phyloP scores from a whole-genome alignment of 257 asterid species.

The Cynanchum wilfordii region DNA sequence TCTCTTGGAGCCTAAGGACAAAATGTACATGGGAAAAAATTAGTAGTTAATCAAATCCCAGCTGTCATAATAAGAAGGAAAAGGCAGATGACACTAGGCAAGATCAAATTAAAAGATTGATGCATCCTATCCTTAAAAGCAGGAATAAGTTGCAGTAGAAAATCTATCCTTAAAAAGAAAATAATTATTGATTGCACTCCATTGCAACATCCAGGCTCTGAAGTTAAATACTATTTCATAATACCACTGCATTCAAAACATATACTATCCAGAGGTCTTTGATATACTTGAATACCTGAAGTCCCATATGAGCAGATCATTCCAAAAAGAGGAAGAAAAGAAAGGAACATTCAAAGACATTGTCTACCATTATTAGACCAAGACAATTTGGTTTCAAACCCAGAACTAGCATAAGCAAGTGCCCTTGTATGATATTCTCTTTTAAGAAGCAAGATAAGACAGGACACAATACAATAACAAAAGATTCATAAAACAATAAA shows the following conservation, averaged over 20 bases:
- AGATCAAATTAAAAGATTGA: not conserved
- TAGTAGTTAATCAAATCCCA: not conserved
- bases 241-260: not conserved
- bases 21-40: not conserved
- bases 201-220: not conserved
- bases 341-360: slow-evolving; percentile 5
- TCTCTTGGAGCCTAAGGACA: slow-evolving; percentile 57
- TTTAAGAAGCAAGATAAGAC: not conserved
- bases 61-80: not conserved
- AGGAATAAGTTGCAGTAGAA: not conserved
- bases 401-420: not conserved
- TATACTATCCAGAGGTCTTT: not conserved
- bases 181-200: not conserved
- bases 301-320: not conserved
- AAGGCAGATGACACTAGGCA: not conserved
- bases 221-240: not conserved
- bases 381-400: not conserved
- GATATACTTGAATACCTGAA: not conserved
- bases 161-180: not conserved
- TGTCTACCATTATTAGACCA: not conserved
- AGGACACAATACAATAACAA: not conserved
- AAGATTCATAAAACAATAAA: not conserved
- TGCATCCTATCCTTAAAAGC: not conserved
- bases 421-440: not conserved
- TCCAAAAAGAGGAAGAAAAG: slow-evolving; percentile 1